Conservation (phyloP, 2,329 filamentous ascomycete genomes). For the Trichophyton rubrum region DNA sequence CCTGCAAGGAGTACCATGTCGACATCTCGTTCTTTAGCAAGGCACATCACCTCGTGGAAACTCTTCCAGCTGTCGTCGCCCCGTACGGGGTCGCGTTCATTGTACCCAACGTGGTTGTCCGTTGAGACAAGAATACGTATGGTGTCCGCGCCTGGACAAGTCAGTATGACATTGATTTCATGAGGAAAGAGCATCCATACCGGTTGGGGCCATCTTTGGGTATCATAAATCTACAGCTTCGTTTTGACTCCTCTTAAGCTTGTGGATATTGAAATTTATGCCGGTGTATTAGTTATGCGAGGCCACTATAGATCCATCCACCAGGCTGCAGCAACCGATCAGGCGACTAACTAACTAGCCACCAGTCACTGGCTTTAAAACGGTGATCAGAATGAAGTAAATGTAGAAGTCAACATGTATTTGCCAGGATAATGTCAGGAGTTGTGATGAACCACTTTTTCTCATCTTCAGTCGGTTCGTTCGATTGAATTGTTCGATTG, state of each 20-base stretch:
- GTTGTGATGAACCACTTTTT: no score
- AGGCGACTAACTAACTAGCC: neutral
- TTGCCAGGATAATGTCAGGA: no score
- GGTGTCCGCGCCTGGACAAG: slow-evolving; percentile 53
- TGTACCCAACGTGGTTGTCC: slow-evolving; percentile 95
- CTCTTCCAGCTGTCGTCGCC: slow-evolving; percentile 94
- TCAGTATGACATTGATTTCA: neutral
- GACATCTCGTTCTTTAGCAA: slow-evolving; percentile 78
- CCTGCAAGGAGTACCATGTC: slow-evolving; percentile 95
- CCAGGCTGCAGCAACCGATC: neutral
- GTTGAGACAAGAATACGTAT: slow-evolving; percentile 91
- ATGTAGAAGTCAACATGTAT: neutral
- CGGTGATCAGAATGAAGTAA: neutral
- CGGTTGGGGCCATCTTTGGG: neutral
- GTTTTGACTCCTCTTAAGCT: neutral
- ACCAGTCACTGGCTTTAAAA: neutral
- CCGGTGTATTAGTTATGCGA: neutral
- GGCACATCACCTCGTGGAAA: slow-evolving; percentile 87
- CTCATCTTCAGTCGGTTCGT: no score
- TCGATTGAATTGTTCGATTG: no score
- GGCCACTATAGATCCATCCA: neutral
- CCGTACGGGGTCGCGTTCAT: slow-evolving; percentile 84
- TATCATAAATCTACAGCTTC: neutral
- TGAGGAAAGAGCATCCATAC: neutral
- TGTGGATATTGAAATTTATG: neutral